These are phyloP conservation scores for Thielaviopsis musarum DNA, from an alignment of 2,329 filamentous ascomycete species.

Conservation along the genomic window DNA sequence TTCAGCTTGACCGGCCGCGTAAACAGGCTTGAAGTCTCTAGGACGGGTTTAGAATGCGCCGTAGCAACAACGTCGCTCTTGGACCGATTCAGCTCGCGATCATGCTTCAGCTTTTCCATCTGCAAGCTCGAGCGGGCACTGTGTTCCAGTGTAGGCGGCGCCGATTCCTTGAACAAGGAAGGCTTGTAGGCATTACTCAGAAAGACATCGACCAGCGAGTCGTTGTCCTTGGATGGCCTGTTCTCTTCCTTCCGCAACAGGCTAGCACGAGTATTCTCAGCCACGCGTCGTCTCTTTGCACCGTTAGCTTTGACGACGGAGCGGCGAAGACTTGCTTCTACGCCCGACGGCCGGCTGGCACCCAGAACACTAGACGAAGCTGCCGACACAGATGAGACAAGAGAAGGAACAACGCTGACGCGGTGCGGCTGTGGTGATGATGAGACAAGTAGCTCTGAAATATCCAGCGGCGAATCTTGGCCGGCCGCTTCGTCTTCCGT, in stretches of 20 bases:
- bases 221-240: background rate
- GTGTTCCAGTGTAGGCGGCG: background rate
- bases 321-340: constrained; percentile 6
- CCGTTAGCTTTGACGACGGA: constrained; percentile 8
- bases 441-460: constrained; percentile 22
- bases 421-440: constrained; percentile 49
- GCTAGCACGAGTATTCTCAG: constrained; percentile 6
- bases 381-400: background rate
- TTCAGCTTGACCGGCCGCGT: background rate
- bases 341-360: background rate
- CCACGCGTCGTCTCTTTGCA: constrained; percentile 5
- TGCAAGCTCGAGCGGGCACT: background rate
- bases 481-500: constrained; percentile 18
- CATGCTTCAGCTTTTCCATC: background rate
- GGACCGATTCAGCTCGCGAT: constrained; percentile 3
- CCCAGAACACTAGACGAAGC: background rate
- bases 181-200: constrained; percentile 9
- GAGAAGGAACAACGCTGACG: background rate
- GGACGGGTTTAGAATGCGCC: background rate
- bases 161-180: background rate
- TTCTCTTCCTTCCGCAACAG: constrained; percentile 1
- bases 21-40: background rate
- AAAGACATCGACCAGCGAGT: constrained; percentile 11
- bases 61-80: constrained; percentile 6
- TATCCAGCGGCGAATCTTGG: constrained; percentile 3